Evolutionary conservation across 2,329 filamentous ascomycete genomes (phyloP).

Genomic region (Diaporthe citriasiana): DNA sequence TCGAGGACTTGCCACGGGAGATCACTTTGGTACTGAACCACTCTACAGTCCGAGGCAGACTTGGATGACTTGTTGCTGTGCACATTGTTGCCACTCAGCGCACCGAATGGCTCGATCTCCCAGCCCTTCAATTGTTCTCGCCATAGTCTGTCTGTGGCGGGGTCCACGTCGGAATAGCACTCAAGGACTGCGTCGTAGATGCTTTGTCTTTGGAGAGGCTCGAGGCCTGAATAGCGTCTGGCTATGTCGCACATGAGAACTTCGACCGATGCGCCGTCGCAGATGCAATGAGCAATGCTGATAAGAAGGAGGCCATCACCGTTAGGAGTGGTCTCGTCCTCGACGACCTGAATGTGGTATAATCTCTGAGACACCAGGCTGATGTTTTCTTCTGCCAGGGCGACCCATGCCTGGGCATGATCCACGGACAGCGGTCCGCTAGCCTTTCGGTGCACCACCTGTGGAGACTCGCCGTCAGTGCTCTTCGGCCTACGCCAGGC

Average conservation of each 20-base stretch:
- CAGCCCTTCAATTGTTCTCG: constrained; percentile 41
- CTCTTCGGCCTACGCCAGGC: constrained; percentile 42
- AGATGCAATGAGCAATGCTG: constrained; percentile 55
- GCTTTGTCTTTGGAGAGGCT: constrained; percentile 38
- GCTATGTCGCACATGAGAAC: constrained; percentile 52
- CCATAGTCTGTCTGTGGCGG: constrained; percentile 42
- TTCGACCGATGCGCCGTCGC: constrained; percentile 54
- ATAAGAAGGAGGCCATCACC: constrained; percentile 46
- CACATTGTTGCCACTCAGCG: constrained; percentile 45
- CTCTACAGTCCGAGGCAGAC: constrained; percentile 24
- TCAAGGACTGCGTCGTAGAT: constrained; percentile 43
- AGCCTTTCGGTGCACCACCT: constrained; percentile 24
- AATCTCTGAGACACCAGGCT: constrained; percentile 42
- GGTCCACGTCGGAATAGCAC: constrained; percentile 39
- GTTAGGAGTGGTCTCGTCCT: constrained; percentile 39
- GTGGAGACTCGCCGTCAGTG: constrained; percentile 32
- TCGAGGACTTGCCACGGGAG: constrained; percentile 41
- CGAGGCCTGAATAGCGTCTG: constrained; percentile 44
- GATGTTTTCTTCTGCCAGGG: constrained; percentile 45
- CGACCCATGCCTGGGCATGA: constrained; percentile 40
- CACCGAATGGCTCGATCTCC: constrained; percentile 45
- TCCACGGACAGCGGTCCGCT: constrained; percentile 12
- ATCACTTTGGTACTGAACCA: constrained; percentile 40
- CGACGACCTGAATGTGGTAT: constrained; percentile 46
- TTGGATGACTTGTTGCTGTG: constrained; percentile 27